Evolutionary conservation across 352 stramenopile species (phyloP).

Genomic region (Globisporangium lucens): DNA sequence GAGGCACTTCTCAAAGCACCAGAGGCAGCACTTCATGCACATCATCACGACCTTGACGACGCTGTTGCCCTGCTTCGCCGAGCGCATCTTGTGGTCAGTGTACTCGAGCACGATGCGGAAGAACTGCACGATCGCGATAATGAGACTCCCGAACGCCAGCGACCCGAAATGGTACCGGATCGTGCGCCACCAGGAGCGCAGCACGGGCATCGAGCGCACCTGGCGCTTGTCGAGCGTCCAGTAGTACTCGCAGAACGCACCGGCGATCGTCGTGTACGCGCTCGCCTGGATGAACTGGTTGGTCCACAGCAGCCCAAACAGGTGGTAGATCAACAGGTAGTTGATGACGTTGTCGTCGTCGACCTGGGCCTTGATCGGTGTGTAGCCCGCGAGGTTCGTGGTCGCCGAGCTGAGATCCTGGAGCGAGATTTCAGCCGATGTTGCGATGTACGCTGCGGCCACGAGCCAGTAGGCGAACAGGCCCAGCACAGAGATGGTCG

Average conservation of each 20-base stretch:
- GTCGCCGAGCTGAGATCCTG: constrained; percentile 37
- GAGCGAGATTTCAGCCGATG: constrained; percentile 50
- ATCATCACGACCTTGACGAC: constrained; percentile 75
- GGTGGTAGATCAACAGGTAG: constrained; percentile 81
- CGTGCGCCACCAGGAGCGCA: constrained; percentile 59
- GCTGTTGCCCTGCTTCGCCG: constrained; percentile 59
- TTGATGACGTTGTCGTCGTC: constrained; percentile 64
- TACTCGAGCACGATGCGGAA: constrained; percentile 73
- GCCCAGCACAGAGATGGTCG: constrained; percentile 56
- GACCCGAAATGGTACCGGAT: constrained; percentile 81
- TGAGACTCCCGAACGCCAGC: constrained; percentile 82
- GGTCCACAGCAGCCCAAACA: constrained; percentile 84
- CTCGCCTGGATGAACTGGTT: constrained; percentile 83
- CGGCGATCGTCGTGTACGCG: constrained; percentile 71
- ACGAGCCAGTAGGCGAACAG: constrained; percentile 79
- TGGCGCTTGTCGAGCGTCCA: constrained; percentile 81
- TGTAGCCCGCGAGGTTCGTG: constrained; percentile 20
- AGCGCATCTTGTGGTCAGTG: constrained; percentile 71
- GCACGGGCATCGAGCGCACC: constrained; percentile 40
- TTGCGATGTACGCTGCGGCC: constrained; percentile 76
- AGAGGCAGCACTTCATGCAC: constrained; percentile 88
- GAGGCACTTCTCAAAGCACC: constrained; percentile 88
- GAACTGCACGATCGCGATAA: constrained; percentile 86
- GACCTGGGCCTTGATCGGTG: constrained; percentile 34
- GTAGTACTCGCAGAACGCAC: constrained; percentile 85